phyloP scores from a whole-genome alignment of 2,329 filamentous ascomycete genomes.

The Aureobasidium sp. region DNA sequence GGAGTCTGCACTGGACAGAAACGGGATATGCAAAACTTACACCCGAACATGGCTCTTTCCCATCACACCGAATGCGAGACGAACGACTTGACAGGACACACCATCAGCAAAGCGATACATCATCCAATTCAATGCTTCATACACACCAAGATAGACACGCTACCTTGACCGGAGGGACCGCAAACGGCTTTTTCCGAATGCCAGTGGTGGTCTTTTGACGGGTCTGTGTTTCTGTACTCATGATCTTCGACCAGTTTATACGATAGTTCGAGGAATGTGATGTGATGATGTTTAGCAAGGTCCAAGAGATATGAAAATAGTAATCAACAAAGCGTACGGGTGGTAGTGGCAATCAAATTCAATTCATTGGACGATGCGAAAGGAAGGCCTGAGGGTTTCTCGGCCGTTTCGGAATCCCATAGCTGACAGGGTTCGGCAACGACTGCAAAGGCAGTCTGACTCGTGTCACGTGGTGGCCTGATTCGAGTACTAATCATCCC shows the following conservation, averaged over 20 bases:
- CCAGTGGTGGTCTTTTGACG: neutral
- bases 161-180: conserved; percentile 8
- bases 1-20: neutral
- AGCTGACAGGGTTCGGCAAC: neutral
- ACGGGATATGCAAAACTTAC: neutral
- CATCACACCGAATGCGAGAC: conserved; percentile 12
- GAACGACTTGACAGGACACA: neutral
- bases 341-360: neutral
- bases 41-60: conserved; percentile 7
- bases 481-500: neutral
- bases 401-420: neutral
- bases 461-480: neutral
- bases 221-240: conserved; percentile 4
- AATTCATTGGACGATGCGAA: neutral
- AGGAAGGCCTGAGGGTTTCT: neutral
- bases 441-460: neutral
- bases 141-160: conserved; percentile 9
- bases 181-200: conserved; percentile 9
- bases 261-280: neutral
- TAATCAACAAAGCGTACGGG: neutral
- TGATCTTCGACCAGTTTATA: neutral
- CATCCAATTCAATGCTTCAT: neutral
- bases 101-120: neutral
- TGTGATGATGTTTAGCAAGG: neutral
- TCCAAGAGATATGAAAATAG: neutral